A percentile compares a stretch with the other conserved stretches of the same genome.
Evolutionary conservation across 2,329 filamentous ascomycete genomes (phyloP).

Genomic region (Trichoderma sp.): DNA sequence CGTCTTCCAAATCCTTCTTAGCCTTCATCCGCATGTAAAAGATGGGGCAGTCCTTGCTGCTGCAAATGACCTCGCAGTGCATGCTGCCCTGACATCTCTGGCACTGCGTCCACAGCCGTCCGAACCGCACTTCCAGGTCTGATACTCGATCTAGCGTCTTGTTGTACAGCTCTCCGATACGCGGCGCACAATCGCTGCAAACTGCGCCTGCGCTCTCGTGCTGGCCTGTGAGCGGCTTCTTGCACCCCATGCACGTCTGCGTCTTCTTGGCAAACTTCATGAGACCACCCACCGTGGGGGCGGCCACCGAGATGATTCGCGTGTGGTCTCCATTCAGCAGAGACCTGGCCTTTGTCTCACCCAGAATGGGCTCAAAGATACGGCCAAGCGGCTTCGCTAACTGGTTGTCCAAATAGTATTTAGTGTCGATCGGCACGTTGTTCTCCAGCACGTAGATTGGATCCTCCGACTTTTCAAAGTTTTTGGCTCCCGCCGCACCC

Average conservation of each 20-base stretch:
- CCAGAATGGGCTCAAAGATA: conserved; percentile 97
- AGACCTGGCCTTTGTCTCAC: conserved; percentile 85
- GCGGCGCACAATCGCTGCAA: conserved; percentile 80
- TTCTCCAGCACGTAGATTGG: conserved; percentile 96
- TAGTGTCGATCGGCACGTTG: conserved; percentile 96
- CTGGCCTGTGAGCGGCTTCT: conserved; percentile 84
- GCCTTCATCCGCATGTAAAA: conserved; percentile 99
- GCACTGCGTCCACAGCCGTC: conserved; percentile 95
- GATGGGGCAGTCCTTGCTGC: conserved; percentile 93
- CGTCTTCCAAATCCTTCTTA: conserved; percentile 97
- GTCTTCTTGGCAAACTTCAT: conserved; percentile 99
- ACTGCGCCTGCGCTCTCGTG: conserved; percentile 84
- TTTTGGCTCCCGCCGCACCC: conserved; percentile 84
- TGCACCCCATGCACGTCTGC: conserved; percentile 97
- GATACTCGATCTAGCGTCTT: conserved; percentile 86
- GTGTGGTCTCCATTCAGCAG: conserved; percentile 93
- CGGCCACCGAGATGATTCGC: conserved; percentile 89
- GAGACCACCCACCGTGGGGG: conserved; percentile 85
- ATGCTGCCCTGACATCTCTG: conserved; percentile 97
- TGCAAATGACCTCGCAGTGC: conserved; percentile 98
- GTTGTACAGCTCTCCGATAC: conserved; percentile 90
- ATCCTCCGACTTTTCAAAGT: conserved; percentile 96
- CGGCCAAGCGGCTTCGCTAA: conserved; percentile 90
- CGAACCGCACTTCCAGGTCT: conserved; percentile 91
- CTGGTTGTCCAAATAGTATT: conserved; percentile 98